These are phyloP conservation scores for Jasminum sambac DNA, from an alignment of 257 asterid genomes.

Conservation along the genomic window DNA sequence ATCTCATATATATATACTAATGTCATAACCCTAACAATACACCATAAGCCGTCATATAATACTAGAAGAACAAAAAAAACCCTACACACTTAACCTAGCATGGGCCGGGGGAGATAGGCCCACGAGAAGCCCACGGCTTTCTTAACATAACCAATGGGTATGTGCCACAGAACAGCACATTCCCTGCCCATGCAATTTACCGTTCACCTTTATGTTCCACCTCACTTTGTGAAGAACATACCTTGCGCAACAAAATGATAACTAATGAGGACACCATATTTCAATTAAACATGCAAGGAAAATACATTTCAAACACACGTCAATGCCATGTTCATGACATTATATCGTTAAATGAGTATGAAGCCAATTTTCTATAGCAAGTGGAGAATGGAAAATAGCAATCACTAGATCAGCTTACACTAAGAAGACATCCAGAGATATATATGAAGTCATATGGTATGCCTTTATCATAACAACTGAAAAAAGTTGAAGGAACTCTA, in stretches of 20 bases:
- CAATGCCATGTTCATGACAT: constrained; percentile 5
- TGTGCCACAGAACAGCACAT: neutral
- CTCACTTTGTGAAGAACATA: constrained; percentile 4
- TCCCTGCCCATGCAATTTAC: constrained; percentile 10
- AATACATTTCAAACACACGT: neutral
- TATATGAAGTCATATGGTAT: no score
- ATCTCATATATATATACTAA: no score
- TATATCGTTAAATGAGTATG: constrained; percentile 7
- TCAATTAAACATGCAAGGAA: constrained; percentile 16
- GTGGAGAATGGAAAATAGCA: neutral
- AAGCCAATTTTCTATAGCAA: neutral
- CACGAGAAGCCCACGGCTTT: no score
- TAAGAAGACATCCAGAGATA: neutral
- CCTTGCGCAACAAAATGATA: constrained; percentile 8
- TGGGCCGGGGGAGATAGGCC: no score
- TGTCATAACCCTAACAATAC: no score
- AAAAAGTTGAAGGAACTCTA: no score
- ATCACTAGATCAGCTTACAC: neutral
- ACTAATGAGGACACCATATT: constrained; percentile 1
- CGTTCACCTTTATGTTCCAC: constrained; percentile 6
- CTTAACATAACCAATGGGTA: neutral
- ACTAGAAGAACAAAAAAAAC: no score
- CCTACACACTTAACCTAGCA: no score
- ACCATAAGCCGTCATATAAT: no score
- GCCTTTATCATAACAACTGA: no score